Evolutionary conservation across 1,284 basidiomycete species (phyloP), one percentile per base, ranked within the genome.

Genomic region (Cryptococcus amylolentus): DNA sequence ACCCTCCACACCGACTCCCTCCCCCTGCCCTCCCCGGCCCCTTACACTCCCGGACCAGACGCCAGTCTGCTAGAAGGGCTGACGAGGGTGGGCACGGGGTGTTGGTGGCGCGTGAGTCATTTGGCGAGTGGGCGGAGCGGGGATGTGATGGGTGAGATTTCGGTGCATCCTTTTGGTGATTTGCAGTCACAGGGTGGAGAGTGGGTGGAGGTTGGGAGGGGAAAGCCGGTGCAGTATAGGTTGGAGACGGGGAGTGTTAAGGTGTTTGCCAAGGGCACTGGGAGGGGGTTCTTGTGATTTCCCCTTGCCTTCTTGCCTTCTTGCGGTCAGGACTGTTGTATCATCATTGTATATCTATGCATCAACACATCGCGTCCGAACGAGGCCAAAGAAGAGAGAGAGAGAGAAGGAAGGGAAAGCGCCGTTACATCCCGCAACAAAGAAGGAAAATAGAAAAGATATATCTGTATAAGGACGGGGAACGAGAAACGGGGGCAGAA

Each of bases 241-340:
- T 60, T 78, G 12, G 74, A 75, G 49, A 58, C 68, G 12, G 70
- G 56, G 7, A 70, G 67, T 5, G 76, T 78, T 44, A 66, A 66
- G 51, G 69, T 75, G 39, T 78, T 78, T 52, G 64, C 75, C 0
- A 78, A 78, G 63, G 77, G 77, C 1, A 78, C 75, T 0, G 77
- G 77, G 8, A 55, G 72, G 42, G 77, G 77, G 14, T 78, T 72
- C 56, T 62, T 78, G 26, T 78, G 61, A 54, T 40, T 23, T 23
- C n/a, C 39, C 5, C 39, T 40, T 40, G 39, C 39, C 10, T 41
- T 41, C 9, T 42, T 42, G 16, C 16, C 7, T 35, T 23, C 20
- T 20, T 20, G 20, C 31, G 31, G 31, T 6, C 28, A 9, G 28
- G 28, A 2, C 6, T 35, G 31, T 35, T 35, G 31, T 35, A 35